These are phyloP conservation scores for Aurifilum marmelostoma DNA, from an alignment of 2,329 filamentous ascomycete species.

Conservation along the genomic window DNA sequence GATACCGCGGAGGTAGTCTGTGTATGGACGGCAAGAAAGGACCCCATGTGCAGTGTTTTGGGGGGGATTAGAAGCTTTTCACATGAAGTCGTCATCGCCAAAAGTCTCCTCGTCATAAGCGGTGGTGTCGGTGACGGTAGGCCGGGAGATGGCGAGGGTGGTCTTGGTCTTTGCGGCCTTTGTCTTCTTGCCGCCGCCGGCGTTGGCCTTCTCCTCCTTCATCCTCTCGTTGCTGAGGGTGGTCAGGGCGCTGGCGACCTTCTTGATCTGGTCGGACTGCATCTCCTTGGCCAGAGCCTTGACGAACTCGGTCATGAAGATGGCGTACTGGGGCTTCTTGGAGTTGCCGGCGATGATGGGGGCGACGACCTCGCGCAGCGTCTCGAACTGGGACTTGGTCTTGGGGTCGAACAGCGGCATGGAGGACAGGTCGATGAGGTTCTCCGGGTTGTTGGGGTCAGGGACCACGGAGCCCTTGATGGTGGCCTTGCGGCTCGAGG, in stretches of 20 bases:
- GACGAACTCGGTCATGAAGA: conserved; percentile 89
- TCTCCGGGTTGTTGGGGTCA: conserved; percentile 73
- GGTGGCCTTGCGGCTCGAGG: conserved; percentile 66
- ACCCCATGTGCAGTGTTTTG: not conserved
- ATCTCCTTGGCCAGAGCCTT: conserved; percentile 88
- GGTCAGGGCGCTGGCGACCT: conserved; percentile 85
- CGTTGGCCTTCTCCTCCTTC: conserved; percentile 94
- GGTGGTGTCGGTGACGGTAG: conserved; percentile 65
- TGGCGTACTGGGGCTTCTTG: conserved; percentile 87
- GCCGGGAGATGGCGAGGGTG: conserved; percentile 69
- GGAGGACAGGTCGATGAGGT: conserved; percentile 77
- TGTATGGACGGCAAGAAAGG: not conserved
- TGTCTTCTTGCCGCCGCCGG: conserved; percentile 94
- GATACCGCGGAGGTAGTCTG: not conserved
- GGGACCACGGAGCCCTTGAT: conserved; percentile 65
- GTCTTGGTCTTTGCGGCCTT: conserved; percentile 97
- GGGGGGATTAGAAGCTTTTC: conserved; percentile 10
- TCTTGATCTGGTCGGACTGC: conserved; percentile 93
- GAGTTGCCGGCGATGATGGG: conserved; percentile 74
- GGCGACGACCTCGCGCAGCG: conserved; percentile 75
- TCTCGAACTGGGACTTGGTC: conserved; percentile 84
- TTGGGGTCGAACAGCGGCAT: conserved; percentile 87
- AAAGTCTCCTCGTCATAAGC: conserved; percentile 76
- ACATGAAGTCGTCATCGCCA: conserved; percentile 64
- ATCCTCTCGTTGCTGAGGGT: conserved; percentile 95